Evolutionary conservation across 192 early-diverging fungal genomes (phyloP), one percentile per base, ranked within the genome.

Genomic region (Backusella mclennaniae): DNA sequence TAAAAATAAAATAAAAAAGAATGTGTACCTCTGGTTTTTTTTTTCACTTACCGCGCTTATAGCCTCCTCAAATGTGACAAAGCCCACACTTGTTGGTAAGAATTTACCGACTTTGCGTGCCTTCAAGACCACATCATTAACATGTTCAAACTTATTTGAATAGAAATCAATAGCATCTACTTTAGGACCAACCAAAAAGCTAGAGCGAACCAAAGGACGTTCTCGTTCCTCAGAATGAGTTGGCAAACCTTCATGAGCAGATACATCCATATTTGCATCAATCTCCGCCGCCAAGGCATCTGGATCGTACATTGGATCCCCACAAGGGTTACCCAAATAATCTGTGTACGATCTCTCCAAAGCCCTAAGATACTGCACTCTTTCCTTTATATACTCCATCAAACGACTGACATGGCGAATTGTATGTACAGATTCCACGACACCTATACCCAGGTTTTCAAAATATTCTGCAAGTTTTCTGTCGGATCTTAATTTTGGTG

Each of bases 21-120:
- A 35, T 53, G 31, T 33, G 11, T 15, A 14, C 36, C n/a, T 19
- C 5, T 39, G 23, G 26, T 26, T 29, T 38, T 66, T 21, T 11
- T 29, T 21, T 36, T 38, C 3, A 74, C 85, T 75, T 87, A 90
- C 89, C 35, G 93, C 93, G 44, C 90, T 87, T 29, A 86, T 85
- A n/a, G 92, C 84, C 35, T 89, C 86, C 70, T 90, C 87, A 77
- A 93, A 95, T 17, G 93, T 95, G n/a, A 95, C 92, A 75, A 95
- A 95, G 2, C 91, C 93, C 29, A 91, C 89, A 17, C 86, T 90
- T 1, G 92, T 85, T 35, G 82, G 74, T 39, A 82, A 35, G 77
- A 82, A 79, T 44, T 69, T 21, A 26, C 80, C 86, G 81, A 73
- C 80, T 78, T 83, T 85, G 76, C 70, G 63, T 76, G 75, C 90